Evolutionary conservation across 306 rosid species (phyloP).

Genomic region (Delonix regia): DNA sequence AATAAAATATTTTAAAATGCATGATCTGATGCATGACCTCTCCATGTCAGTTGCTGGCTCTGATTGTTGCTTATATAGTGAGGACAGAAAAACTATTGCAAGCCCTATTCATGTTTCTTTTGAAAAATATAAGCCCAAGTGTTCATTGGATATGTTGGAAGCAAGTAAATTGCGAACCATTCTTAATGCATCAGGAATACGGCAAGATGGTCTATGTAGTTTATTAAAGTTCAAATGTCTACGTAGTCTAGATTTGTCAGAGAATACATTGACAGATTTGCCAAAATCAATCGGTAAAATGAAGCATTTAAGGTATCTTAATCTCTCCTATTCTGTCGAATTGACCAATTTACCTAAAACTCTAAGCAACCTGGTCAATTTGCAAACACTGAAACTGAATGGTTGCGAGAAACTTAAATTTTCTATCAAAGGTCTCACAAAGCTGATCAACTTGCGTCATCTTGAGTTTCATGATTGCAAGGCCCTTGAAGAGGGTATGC

Average conservation of each 20-base stretch:
- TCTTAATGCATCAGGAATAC: fast-evolving
- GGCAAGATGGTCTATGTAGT: neutral
- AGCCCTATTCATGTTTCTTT: neutral
- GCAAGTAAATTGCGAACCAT: neutral
- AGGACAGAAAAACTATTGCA: neutral
- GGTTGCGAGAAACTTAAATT: fast-evolving
- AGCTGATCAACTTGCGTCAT: neutral
- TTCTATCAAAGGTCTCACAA: neutral
- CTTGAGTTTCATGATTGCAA: neutral
- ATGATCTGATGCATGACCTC: neutral
- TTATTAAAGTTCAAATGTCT: neutral
- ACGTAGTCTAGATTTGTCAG: neutral
- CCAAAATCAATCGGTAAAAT: neutral
- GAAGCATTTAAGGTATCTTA: slow-evolving; percentile 23
- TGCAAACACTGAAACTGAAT: slow-evolving; percentile 8
- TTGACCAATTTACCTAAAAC: neutral
- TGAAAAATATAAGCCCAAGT: neutral
- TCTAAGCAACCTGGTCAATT: neutral
- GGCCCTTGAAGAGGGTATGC: neutral
- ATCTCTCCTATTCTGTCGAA: neutral
- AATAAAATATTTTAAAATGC: neutral
- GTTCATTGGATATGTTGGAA: neutral
- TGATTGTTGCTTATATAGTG: neutral
- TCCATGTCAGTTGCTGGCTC: neutral
- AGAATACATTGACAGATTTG: fast-evolving